Base-by-base conservation (phyloP, 441 rosid genomes). In the Bruguiera hainesii region DNA sequence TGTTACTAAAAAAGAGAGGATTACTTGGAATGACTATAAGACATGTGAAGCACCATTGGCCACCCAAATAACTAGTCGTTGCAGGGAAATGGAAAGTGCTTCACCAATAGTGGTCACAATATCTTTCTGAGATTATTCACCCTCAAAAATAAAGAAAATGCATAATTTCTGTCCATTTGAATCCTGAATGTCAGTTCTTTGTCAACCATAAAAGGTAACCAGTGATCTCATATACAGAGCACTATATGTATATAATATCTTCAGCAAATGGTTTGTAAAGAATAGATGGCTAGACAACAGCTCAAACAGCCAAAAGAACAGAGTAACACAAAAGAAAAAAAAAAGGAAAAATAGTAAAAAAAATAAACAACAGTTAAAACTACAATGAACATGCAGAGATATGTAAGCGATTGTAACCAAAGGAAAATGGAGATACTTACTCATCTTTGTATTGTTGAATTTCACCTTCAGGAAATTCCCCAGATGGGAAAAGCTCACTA, bases 381-480 rank as follows among this genome's bases (percentile, higher is more conserved):
- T 25, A 33, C 5, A 13, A 56, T 20, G 19, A 55, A 31, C 5
- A 46, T 42, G 4, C 28, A 56, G 15, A 37, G 19, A 19, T 26
- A 1, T 2, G 28, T 29, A 69, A 3, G 2, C 19, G 19, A 37
- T 56, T 21, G 46, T 13, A 48, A 21, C 3, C 60, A 42, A 46
- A 21, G 37, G 7, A 59, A 69, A 52, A 6, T 48, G 16, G 20
- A 29, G 39, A 56, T 25, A 61, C 99, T 88, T 75, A 89, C 98
- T 94, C 93, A 49, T 91, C 99, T 78, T 87, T 90, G 76, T 89
- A 90, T 63, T 92, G 91, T 63, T 95, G 96, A 78, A 89, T 87
- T 92, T 90, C 98, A 75, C 99, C 99, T 84, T 90, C 96, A 46
- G 97, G 99, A 78, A 92, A 95, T 58, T 92, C 97, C 33, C 89